Percentiles rank a stretch among this genome's conserved stretches.
Conservation (phyloP, 1,139 yeast species). For the Candida dubliniensis region DNA sequence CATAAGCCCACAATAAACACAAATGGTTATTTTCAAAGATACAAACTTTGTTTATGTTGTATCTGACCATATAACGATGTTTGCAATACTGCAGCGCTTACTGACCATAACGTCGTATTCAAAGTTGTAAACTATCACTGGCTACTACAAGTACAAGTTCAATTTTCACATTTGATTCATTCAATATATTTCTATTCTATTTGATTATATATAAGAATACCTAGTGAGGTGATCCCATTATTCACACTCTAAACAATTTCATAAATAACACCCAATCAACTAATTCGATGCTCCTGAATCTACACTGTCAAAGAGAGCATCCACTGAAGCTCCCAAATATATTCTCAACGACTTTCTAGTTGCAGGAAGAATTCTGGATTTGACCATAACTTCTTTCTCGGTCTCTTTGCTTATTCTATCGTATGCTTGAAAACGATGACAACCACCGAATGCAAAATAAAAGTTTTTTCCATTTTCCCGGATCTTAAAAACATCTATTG, state of each 20-base stretch:
- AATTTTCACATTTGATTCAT: not conserved
- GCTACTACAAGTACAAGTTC: constrained; percentile 30
- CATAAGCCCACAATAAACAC: no score
- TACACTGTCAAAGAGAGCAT: constrained; percentile 44
- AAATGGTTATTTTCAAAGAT: no score
- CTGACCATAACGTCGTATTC: constrained; percentile 23
- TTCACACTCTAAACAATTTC: not conserved
- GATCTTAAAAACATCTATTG: constrained; percentile 71
- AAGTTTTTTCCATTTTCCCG: constrained; percentile 58
- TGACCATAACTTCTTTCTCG: constrained; percentile 50
- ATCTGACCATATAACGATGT: constrained; percentile 57
- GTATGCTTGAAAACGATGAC: constrained; percentile 81
- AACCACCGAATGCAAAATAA: constrained; percentile 84
- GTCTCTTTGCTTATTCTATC: constrained; percentile 37
- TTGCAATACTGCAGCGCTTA: constrained; percentile 39
- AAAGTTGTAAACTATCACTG: constrained; percentile 39
- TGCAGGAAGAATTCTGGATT: constrained; percentile 66
- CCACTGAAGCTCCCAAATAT: constrained; percentile 67
- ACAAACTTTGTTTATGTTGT: constrained; percentile 36
- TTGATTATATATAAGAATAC: not conserved
- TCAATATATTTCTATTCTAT: not conserved
- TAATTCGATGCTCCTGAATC: not conserved
- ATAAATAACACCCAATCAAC: no score
- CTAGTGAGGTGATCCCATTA: not conserved
- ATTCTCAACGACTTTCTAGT: constrained; percentile 60